phyloP scores from a whole-genome alignment of 306 rosid genomes.

The Lathyrus sativus region DNA sequence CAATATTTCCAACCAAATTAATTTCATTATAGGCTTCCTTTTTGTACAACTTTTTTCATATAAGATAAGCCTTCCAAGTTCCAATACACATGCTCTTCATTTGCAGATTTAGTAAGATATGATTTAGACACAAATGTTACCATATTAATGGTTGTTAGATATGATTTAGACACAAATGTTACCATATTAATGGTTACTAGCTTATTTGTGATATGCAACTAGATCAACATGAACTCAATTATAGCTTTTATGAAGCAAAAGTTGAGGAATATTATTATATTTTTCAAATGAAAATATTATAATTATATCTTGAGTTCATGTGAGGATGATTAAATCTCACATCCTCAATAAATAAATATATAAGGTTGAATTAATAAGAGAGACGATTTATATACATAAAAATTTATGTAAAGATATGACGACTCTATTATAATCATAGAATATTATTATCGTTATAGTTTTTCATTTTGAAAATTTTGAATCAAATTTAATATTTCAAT shows the following conservation, averaged over 20 bases:
- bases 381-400: too few species aligned
- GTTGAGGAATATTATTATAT: not conserved
- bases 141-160: not conserved
- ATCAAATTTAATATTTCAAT: too few species aligned
- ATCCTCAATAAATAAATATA: too few species aligned
- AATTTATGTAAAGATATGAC: too few species aligned
- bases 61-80: conserved; percentile 39
- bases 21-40: not conserved
- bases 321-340: too few species aligned
- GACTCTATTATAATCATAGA: too few species aligned
- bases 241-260: conserved; percentile 32
- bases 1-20: conserved; percentile 3
- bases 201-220: not conserved
- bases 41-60: conserved; percentile 19
- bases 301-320: too few species aligned
- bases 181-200: not conserved
- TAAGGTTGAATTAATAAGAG: too few species aligned
- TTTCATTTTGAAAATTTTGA: too few species aligned
- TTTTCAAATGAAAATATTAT: not conserved
- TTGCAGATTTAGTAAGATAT: conserved; percentile 21
- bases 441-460: too few species aligned
- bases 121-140: conserved; percentile 17
- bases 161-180: conserved; percentile 14
- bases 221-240: conserved; percentile 5
- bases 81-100: conserved; percentile 48